Evolutionary conservation across 2,329 filamentous ascomycete genomes (phyloP).

Genomic region (Cryphonectria naterciae): DNA sequence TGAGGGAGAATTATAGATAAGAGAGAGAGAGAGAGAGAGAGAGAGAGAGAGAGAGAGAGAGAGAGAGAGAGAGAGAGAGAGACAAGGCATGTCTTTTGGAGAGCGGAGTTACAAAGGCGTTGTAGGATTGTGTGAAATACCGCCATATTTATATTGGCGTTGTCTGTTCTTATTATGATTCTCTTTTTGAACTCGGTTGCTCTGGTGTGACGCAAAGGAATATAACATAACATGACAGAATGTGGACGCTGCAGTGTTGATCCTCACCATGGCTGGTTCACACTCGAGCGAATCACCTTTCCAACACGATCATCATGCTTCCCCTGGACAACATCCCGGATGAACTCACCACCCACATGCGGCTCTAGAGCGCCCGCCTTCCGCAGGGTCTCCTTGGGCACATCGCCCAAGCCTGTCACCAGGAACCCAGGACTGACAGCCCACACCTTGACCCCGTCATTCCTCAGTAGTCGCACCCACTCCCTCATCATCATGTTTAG

Average conservation of each 20-base stretch:
- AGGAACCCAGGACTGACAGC: conserved; percentile 25
- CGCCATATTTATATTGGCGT: background rate
- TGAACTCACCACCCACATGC: conserved; percentile 42
- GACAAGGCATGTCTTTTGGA: background rate
- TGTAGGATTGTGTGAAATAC: background rate
- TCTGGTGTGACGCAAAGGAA: background rate
- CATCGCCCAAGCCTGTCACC: conserved; percentile 18
- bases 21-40: background rate
- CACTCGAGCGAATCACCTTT: conserved; percentile 15
- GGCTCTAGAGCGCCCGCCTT: conserved; percentile 42
- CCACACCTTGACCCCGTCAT: conserved; percentile 50
- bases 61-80: too few species aligned
- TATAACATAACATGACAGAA: background rate
- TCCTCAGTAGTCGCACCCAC: conserved; percentile 45
- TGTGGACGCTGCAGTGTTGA: too few species aligned
- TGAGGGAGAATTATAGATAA: background rate
- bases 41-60: background rate
- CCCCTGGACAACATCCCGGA: conserved; percentile 39
- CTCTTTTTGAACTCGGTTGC: too few species aligned
- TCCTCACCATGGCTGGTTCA: conserved; percentile 19
- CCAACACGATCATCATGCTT: conserved; percentile 25
- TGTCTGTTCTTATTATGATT: background rate
- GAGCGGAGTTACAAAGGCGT: background rate
- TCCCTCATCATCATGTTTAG: conserved; percentile 55
- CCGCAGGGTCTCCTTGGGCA: conserved; percentile 38